phyloP scores from a whole-genome alignment of 225 moss, liverwort and hornwort species.

The Physcomitrellopsis africana region DNA sequence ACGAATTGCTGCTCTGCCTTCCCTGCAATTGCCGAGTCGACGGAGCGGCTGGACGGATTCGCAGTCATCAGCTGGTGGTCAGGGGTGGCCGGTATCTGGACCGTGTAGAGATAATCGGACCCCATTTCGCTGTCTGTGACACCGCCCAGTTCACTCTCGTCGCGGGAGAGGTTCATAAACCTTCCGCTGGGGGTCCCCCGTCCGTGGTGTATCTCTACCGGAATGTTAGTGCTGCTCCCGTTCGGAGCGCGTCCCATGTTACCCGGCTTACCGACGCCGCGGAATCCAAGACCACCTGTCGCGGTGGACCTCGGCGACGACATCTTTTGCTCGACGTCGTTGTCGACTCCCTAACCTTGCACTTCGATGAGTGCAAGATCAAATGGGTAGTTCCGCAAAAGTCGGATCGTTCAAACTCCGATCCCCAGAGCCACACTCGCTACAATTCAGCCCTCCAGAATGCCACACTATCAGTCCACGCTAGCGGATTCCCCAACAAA shows the following conservation, averaged over 20 bases:
- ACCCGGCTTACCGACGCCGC: slow-evolving; percentile 38
- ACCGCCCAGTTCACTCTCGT: slow-evolving; percentile 63
- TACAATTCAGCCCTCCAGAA: neutral
- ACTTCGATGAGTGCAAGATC: slow-evolving; percentile 29
- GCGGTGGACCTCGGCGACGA: slow-evolving; percentile 40
- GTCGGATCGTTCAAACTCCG: neutral
- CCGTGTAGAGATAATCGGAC: slow-evolving; percentile 85
- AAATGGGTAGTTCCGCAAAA: neutral
- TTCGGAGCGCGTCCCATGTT: slow-evolving; percentile 2
- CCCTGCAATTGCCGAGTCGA: slow-evolving; percentile 46
- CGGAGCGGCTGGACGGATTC: slow-evolving; percentile 47
- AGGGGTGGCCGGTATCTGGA: slow-evolving; percentile 88
- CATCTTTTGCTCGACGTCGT: slow-evolving; percentile 36
- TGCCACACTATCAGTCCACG: neutral
- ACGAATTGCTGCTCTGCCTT: slow-evolving; percentile 91
- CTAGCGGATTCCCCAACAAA: neutral
- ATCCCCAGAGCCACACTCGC: neutral
- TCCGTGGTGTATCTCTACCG: slow-evolving; percentile 33
- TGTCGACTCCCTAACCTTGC: slow-evolving; percentile 11
- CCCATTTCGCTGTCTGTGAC: slow-evolving; percentile 75
- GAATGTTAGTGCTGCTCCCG: slow-evolving; percentile 36
- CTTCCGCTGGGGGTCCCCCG: slow-evolving; percentile 48
- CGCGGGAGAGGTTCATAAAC: slow-evolving; percentile 66
- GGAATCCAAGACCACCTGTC: slow-evolving; percentile 38
- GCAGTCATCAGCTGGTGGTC: slow-evolving; percentile 72